Percentiles rank a stretch among this genome's conserved stretches.
Evolutionary conservation across 306 rosid species (phyloP).

Genomic region (Fagus crenata): DNA sequence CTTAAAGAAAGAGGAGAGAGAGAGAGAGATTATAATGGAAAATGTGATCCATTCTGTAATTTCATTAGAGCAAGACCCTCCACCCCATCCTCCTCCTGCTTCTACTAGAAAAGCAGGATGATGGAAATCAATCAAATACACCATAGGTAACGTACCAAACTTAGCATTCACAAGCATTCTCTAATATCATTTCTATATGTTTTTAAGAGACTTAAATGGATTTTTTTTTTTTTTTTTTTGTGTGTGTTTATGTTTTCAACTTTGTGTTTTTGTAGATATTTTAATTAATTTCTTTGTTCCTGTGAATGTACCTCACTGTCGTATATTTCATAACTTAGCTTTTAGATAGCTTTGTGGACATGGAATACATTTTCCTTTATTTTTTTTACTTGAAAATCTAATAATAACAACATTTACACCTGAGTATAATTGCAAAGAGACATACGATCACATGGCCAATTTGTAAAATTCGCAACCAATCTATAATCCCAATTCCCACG

Average conservation of each 20-base stretch:
- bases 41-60: not conserved
- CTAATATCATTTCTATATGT: not conserved
- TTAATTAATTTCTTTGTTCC: too few relatives aligned
- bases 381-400: too few relatives aligned
- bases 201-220: too few relatives aligned
- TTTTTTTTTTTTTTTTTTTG: not conserved
- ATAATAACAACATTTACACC: too few relatives aligned
- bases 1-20: not conserved
- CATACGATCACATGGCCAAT: too few relatives aligned
- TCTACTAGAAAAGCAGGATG: constrained; percentile 35
- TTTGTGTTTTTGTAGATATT: not conserved
- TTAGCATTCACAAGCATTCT: not conserved
- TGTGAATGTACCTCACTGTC: too few relatives aligned
- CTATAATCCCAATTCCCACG: too few relatives aligned
- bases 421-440: too few relatives aligned
- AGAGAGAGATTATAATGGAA: constrained; percentile 7
- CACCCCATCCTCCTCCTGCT: not conserved
- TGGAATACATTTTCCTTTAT: too few relatives aligned
- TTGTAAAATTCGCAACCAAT: too few relatives aligned
- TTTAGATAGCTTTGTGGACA: too few relatives aligned
- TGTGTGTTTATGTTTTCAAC: not conserved
- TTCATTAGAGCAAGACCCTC: constrained; percentile 20
- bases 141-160: constrained; percentile 36
- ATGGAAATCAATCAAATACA: constrained; percentile 53
- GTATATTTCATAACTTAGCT: too few relatives aligned